Conservation (phyloP, 192 early-diverging fungal genomes). For the Thamnidium elegans region DNA sequence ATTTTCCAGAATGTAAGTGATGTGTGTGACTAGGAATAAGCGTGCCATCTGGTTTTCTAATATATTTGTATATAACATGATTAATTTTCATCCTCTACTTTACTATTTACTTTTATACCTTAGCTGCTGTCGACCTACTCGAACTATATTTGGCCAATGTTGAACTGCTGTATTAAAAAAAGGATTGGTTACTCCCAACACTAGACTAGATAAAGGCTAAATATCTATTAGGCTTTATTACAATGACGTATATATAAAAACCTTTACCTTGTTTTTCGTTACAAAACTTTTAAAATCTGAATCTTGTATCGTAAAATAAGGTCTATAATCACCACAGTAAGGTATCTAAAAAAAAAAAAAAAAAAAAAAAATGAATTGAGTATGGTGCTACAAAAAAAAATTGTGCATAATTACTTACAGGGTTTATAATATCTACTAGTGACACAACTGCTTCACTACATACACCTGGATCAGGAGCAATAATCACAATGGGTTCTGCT, state of each 20-base stretch:
- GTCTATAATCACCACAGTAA: slow-evolving; percentile 95
- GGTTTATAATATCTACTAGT: slow-evolving; percentile 90
- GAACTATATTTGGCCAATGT: slow-evolving; percentile 90
- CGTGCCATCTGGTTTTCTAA: slow-evolving; percentile 38
- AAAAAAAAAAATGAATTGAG: background rate
- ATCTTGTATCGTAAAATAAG: slow-evolving; percentile 97
- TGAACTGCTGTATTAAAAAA: slow-evolving; percentile 86
- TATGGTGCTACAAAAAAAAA: background rate
- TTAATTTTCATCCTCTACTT: slow-evolving; percentile 28
- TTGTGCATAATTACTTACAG: slow-evolving; percentile 50
- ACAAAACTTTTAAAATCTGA: slow-evolving; percentile 79
- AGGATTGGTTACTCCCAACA: slow-evolving; percentile 96
- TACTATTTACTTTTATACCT: slow-evolving; percentile 22
- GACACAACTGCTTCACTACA: slow-evolving; percentile 81
- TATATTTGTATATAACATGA: background rate
- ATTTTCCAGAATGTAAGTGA: slow-evolving; percentile 3
- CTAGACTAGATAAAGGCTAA: slow-evolving; percentile 70
- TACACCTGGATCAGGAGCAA: slow-evolving; percentile 82
- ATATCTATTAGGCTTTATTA: slow-evolving; percentile 1
- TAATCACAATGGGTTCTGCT: slow-evolving; percentile 85
- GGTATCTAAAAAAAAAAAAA: slow-evolving; percentile 56
- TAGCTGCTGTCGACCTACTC: slow-evolving; percentile 45
- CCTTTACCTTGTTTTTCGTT: slow-evolving; percentile 48
- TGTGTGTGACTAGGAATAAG: slow-evolving; percentile 19
- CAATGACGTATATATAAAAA: background rate